These are phyloP conservation scores for Blastomyces parvus DNA, from an alignment of 2,329 filamentous ascomycete genomes.

Conservation along the genomic window DNA sequence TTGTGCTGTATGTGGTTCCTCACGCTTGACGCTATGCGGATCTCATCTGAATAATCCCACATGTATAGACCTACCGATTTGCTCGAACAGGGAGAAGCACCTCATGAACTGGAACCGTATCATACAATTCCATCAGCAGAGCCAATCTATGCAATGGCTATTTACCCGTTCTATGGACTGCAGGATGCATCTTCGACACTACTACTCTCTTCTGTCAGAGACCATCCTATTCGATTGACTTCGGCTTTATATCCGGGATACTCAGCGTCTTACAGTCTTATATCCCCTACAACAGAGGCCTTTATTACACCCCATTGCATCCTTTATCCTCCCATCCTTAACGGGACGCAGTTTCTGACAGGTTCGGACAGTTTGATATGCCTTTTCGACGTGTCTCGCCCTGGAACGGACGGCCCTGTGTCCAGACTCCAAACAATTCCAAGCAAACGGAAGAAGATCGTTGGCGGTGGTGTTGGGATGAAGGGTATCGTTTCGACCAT, in stretches of 20 bases:
- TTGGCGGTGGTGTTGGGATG: constrained; percentile 42
- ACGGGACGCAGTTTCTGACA: constrained; percentile 47
- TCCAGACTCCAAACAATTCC: constrained; percentile 41
- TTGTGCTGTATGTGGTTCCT: constrained; percentile 40
- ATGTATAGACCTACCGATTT: constrained; percentile 38
- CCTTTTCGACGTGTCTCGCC: constrained; percentile 46
- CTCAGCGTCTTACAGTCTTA: constrained; percentile 46
- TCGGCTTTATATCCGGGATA: constrained; percentile 44
- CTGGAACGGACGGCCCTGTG: constrained; percentile 39
- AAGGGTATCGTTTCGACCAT: constrained; percentile 49
- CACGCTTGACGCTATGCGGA: background rate
- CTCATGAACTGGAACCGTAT: constrained; percentile 38
- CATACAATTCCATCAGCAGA: constrained; percentile 39
- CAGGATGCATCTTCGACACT: constrained; percentile 41
- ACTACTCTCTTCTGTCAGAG: constrained; percentile 43
- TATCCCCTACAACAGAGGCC: constrained; percentile 47
- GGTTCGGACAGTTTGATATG: constrained; percentile 47
- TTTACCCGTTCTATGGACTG: constrained; percentile 48
- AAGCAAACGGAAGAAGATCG: constrained; percentile 38
- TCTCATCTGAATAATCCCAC: background rate
- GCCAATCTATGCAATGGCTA: constrained; percentile 45
- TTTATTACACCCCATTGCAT: constrained; percentile 48
- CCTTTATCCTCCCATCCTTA: constrained; percentile 38
- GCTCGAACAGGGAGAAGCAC: constrained; percentile 30
- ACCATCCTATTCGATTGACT: constrained; percentile 48